Evolutionary conservation across 176 grass and related monocot genomes (phyloP), one percentile per base, ranked within the genome.

Genomic region (Melocanna baccifera): DNA sequence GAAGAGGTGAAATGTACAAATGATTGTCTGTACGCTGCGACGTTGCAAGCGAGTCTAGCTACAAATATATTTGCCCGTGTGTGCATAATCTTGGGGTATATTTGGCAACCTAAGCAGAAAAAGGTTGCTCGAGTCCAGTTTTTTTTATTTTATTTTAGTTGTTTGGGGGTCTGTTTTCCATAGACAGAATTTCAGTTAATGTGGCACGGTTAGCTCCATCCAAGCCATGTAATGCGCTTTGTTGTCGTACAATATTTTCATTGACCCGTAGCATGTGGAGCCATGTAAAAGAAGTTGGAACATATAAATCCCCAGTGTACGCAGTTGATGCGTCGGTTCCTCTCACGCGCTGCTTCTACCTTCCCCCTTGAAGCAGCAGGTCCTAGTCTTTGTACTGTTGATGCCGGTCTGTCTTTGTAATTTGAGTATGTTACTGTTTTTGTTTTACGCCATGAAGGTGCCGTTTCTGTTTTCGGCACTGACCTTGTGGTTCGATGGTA

Each of bases 1-100:
- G 85, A 80, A 84, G 84, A 84, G 68, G 26, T 39, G 30, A 80
- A 80, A 84, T 80, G 80, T 80, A 87, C 71, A 84, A 80, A 91
- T 75, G 79, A 79, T 75, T 87, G 50, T 75, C 50, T 73, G 64
- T 30, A 67, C 2, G 59, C 73, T 14, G 34, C 9, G 7, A 69
- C 57, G 81, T 69, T 67, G n/a, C 69, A 61, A 75, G 62, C 2
- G 15, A 84, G 59, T 74, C 47, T 62, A 36, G 67, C 61, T 75
- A 82, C 84, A 77, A 4, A 82, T 65, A 65, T 89, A 71, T 26
- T 85, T 89, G 32, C 52, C 52, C 41, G 22, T 86, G 79, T 85
- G 82, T 90, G 67, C 83, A 90, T 78, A 87, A 87, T 87, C 74
- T 87, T 79, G 29, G 85, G 62, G 52, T 12, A 69, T 50, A 79